A percentile compares a stretch with the other conserved stretches of the same genome.
These are phyloP conservation scores for Macrolepiota albuminosa DNA, from an alignment of 768 basidiomycete genomes.

Conservation along the genomic window DNA sequence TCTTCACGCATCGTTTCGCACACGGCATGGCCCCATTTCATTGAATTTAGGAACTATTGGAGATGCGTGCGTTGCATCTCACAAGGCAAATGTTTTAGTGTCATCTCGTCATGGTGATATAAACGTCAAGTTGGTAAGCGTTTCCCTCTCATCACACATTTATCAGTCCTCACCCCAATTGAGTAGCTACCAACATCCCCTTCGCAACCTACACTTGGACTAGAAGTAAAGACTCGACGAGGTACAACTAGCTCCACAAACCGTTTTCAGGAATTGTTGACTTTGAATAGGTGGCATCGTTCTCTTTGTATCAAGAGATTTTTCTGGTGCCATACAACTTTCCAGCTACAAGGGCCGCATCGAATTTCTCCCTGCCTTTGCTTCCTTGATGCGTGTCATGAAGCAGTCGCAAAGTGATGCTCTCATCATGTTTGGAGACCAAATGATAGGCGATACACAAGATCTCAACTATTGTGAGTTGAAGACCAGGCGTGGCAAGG, in stretches of 20 bases:
- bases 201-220: slow-evolving; percentile 31
- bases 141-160: slow-evolving; percentile 2
- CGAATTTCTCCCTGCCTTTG: slow-evolving; percentile 25
- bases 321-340: slow-evolving; percentile 26
- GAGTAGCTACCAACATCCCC: slow-evolving; percentile 27
- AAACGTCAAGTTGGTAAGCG: slow-evolving; percentile 32
- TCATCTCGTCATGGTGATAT: slow-evolving; percentile 32
- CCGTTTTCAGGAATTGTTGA: neutral
- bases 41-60: slow-evolving; percentile 36
- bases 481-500: slow-evolving; percentile 28
- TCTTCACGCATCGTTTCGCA: slow-evolving; percentile 37
- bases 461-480: slow-evolving; percentile 37
- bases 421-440: slow-evolving; percentile 32
- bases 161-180: neutral
- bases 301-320: slow-evolving; percentile 23
- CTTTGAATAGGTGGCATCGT: slow-evolving; percentile 19
- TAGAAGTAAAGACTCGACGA: slow-evolving; percentile 29
- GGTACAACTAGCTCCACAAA: slow-evolving; percentile 18
- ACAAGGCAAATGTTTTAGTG: slow-evolving; percentile 34
- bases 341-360: slow-evolving; percentile 19
- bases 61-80: slow-evolving; percentile 18
- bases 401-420: slow-evolving; percentile 28
- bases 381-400: slow-evolving; percentile 21
- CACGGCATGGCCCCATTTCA: slow-evolving; percentile 34
- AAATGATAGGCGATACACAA: slow-evolving; percentile 10